Conservation (phyloP, 1,284 basidiomycete genomes). For the Farysia itapuensis region DNA sequence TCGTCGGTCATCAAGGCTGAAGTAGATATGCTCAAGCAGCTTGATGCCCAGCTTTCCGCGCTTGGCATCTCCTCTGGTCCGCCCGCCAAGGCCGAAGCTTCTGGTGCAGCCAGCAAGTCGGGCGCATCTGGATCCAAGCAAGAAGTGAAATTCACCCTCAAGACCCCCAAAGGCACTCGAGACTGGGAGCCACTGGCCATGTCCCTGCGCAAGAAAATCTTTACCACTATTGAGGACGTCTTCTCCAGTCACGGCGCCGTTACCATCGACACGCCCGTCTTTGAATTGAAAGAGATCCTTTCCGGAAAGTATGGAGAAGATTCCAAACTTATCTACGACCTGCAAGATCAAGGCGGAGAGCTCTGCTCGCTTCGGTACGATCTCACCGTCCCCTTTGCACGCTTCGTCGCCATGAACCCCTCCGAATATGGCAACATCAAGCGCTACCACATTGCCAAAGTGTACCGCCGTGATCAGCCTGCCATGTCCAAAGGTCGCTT, state of each 20-base stretch:
- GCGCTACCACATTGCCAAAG: conserved; percentile 96
- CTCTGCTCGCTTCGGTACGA: conserved; percentile 92
- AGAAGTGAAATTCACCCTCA: conserved; percentile 53
- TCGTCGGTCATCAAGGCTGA: conserved; percentile 35
- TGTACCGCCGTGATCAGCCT: conserved; percentile 93
- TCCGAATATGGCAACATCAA: conserved; percentile 72
- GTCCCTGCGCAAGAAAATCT: conserved; percentile 86
- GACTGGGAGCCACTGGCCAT: conserved; percentile 96
- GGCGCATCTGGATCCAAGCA: conserved; percentile 10
- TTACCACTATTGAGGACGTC: conserved; percentile 80
- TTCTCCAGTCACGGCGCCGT: conserved; percentile 88
- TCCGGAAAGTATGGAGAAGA: conserved; percentile 86
- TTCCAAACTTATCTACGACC: conserved; percentile 94
- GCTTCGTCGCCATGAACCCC: conserved; percentile 92
- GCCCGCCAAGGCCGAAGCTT: conserved; percentile 12
- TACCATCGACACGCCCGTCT: conserved; percentile 95
- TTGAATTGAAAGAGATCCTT: conserved; percentile 93
- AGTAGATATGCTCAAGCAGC: conserved; percentile 37
- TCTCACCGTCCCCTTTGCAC: conserved; percentile 88
- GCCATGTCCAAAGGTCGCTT: conserved; percentile 97
- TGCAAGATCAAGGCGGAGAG: conserved; percentile 98
- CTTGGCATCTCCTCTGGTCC: conserved; percentile 20
- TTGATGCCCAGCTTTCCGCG: conserved; percentile 43
- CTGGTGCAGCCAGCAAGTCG: not conserved
- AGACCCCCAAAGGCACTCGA: conserved; percentile 76